Evolutionary conservation across 176 grass and related monocot species (phyloP).

Genomic region (Zoysia japonica): DNA sequence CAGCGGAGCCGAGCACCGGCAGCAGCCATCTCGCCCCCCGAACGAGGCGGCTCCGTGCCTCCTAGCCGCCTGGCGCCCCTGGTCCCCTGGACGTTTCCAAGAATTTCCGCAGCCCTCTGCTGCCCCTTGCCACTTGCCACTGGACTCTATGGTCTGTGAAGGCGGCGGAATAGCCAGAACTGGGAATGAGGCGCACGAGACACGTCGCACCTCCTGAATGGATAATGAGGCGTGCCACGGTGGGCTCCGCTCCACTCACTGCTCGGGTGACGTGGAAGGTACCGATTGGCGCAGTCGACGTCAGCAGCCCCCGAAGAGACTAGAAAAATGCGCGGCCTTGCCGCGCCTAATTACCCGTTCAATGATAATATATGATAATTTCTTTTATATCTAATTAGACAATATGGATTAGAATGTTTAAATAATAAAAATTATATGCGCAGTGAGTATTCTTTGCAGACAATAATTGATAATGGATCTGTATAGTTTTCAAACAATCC

Average conservation of each 20-base stretch:
- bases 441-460: no score
- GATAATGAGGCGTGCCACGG: not conserved
- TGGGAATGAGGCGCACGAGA: not conserved
- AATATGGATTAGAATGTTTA: no score
- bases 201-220: not conserved
- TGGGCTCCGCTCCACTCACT: fast-evolving
- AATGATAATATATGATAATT: no score
- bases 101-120: not conserved
- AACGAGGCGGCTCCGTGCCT: not conserved
- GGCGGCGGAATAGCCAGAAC: not conserved
- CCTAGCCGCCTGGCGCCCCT: not conserved
- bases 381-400: no score
- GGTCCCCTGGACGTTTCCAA: not conserved
- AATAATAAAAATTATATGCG: no score
- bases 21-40: not conserved
- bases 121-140: not conserved
- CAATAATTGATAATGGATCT: no score
- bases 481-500: no score
- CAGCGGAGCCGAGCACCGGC: not conserved
- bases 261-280: not conserved
- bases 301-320: not conserved
- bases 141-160: not conserved
- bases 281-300: not conserved
- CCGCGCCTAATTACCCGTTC: no score
- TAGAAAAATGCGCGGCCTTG: no score